Evolutionary conservation across 305 asterid genomes (phyloP).

Genomic region (Rubia tinctorum): DNA sequence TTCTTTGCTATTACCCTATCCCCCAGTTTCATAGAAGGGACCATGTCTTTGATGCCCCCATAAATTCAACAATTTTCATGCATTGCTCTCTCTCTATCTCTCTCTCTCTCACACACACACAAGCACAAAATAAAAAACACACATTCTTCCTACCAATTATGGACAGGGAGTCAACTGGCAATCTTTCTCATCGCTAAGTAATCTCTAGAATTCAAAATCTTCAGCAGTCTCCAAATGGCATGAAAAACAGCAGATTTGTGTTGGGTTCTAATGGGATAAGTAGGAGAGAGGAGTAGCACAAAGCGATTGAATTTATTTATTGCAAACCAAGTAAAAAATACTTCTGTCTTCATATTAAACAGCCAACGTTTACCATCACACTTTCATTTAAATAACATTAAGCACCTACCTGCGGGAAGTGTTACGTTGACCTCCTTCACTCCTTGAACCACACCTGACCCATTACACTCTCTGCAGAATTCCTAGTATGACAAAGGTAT

Average conservation of each 20-base stretch:
- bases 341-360: neutral
- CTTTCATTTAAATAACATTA: constrained; percentile 13
- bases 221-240: neutral
- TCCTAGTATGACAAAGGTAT: constrained; percentile 37
- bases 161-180: neutral
- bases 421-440: constrained; percentile 70
- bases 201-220: neutral
- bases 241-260: neutral
- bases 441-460: constrained; percentile 72
- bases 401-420: constrained; percentile 73
- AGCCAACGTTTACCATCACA: neutral
- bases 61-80: no score
- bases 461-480: constrained; percentile 61
- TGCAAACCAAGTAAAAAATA: neutral
- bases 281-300: neutral
- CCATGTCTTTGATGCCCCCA: no score
- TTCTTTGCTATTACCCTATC: no score
- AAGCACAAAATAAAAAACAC: no score
- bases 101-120: no score
- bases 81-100: no score
- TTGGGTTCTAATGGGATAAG: neutral
- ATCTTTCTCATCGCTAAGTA: neutral
- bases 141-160: neutral
- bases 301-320: neutral
- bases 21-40: no score